Conservation (phyloP, 306 rosid genomes). For the Alnus rubra region DNA sequence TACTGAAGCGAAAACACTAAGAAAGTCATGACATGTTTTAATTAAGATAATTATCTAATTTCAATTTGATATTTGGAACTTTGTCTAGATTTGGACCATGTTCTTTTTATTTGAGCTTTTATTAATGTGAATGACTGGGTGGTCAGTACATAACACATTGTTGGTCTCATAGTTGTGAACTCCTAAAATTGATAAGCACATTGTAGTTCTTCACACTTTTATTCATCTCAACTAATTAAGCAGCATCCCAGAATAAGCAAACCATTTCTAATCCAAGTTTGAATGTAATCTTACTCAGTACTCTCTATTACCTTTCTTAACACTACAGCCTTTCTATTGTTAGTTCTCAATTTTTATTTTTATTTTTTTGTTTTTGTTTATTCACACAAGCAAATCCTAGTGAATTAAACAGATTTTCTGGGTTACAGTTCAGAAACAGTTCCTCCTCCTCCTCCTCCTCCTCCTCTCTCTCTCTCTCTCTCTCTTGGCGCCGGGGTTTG, state of each 20-base stretch:
- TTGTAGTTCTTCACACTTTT: neutral
- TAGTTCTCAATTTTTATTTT: no score
- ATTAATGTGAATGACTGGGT: neutral
- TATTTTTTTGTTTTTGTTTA: no score
- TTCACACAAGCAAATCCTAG: neutral
- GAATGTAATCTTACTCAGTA: neutral
- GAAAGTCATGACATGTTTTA: neutral
- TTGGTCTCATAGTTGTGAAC: neutral
- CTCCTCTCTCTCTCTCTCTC: neutral
- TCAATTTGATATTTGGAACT: neutral
- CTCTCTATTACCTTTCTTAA: neutral
- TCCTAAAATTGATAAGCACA: neutral
- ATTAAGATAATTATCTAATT: neutral
- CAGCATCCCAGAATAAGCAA: neutral
- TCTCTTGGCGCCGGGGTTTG: no score
- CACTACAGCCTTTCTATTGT: neutral
- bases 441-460: neutral
- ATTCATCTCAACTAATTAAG: neutral
- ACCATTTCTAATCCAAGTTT: neutral
- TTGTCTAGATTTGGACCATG: neutral
- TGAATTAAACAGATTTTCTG: neutral
- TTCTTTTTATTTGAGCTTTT: neutral
- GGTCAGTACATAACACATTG: neutral
- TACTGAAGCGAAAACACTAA: neutral
- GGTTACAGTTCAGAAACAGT: neutral